Evolutionary conservation across 1,139 yeast species (phyloP), one percentile per base, ranked within the genome.

Genomic region (Pichia sp.): DNA sequence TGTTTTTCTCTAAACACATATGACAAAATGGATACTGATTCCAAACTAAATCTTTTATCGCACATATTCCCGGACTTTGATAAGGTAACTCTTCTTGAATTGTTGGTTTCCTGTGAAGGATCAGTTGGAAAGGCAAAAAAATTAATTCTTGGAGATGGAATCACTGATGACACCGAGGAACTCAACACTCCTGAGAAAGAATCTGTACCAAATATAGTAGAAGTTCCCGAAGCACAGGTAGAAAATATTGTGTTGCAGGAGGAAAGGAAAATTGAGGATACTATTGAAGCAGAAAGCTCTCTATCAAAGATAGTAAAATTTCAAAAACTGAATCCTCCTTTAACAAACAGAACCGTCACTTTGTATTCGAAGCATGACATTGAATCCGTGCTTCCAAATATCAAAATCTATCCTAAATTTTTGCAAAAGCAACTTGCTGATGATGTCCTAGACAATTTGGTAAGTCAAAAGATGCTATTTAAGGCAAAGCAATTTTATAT

Each of bases 341-440:
- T 54, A 3, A 38, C 47, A 0, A 36, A 54, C 11, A 56, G 54
- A 49, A 58, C 57, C 53, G 59, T 71, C 0, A 64, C 68, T 11
- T 61, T 77, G 5, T 69, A 70, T 56, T 66, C 74, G 2, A 75
- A 75, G 49, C 74, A 71, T 31, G 80, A 75, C 49, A 75, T 84
- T 1, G 75, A 72, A 32, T 59, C 64, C 38, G 63, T 15, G 1
- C 51, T 74, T 29, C 79, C 82, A 1, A 80, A 77, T 53, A 79
- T 84, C 19, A 72, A 82, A 1, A 69, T 83, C 49, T 75, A 78
- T 56, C 70, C 69, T 48, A 73, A 80, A 58, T 80, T 84, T 48
- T 69, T 87, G 4, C 85, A 87, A 0, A 55, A 65, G 1, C 72
- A 75, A 0, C 56, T 80, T 8, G 80, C 89, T 0, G 72, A 78